Base-by-base conservation (phyloP, 345 rosid genomes). In the Brassica nigra region DNA sequence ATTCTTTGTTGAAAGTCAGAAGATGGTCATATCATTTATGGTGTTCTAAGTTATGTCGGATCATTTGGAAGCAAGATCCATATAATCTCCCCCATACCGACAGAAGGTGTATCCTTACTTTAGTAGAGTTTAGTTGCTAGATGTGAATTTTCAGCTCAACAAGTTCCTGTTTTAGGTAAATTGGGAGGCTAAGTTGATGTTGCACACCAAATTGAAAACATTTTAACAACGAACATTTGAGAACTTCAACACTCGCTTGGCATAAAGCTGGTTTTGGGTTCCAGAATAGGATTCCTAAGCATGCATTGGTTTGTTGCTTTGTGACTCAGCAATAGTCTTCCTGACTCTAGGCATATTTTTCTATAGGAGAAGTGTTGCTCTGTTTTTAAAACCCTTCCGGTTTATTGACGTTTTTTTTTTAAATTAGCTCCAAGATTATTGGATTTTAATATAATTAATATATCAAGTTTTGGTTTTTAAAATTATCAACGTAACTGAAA, bases 281-380 rank as follows among this genome's bases (percentile, higher is more conserved):
- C n/a, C 78, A 54, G 55, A 75, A 52, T 23, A 54, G 0, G 55
- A 75, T 66, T 66, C 65, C 16, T 36, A 75, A 36, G 3, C 66
- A 75, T 75, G 66, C 66, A 75, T 75, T 75, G 71, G 72, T 37
- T 66, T 66, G 66, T 66, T 1, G 5, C 15, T 66, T 66, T 27
- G 72, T 75, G 54, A 54, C 15, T 42, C 0, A 15, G n/a, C 15
- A 52, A 15, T 52, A 15, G 23, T 23, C 23, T 52, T 42, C 57
- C 57, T 49, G 58, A 52, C 58, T 52, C 23, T 52, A 12, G 58
- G 7, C 58, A 52, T 6, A 6, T 15, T 14, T 15, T 52, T 52
- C 5, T 52, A 11, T 12, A 11, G 5, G 58, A 52, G n/a, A 52
- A 52, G 58, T 52, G 58, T 4, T 49, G 18, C 15, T 52, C 58